Evolutionary conservation across 768 basidiomycete species (phyloP), one percentile per base, ranked within the genome.

Genomic region (Pisolithus albus): DNA sequence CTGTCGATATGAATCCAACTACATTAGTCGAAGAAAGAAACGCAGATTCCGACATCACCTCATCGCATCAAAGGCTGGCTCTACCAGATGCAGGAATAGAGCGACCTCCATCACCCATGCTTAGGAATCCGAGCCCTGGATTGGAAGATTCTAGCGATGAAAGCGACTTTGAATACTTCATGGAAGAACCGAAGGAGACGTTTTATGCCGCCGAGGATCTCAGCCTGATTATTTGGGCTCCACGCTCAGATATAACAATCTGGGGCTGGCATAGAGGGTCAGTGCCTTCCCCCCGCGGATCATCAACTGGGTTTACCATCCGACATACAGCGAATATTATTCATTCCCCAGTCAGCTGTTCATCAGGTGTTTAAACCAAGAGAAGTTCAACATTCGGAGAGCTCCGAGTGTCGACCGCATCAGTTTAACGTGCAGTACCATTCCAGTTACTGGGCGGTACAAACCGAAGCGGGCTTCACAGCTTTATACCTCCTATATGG

Each of bases 181-280:
- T 7, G 11, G 41, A 13, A 5, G 28, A 28, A 18, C 37, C 15
- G 16, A 46, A 2, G 16, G 30, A 44, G 21, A 45, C 36, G 18
- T 34, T 15, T 11, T 26, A 45, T 11, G 30, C 39, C 6, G 24
- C 46, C 18, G 39, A 56, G 10, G 56, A 63, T 11, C 15, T 68
- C 7, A 49, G 37, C 10, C 48, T 66, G 7, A 4, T 38, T n/a
- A 59, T 61, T 16, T 34, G 41, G 4, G 37, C 56, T 3, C 44
- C 50, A n/a, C 51, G 59, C 24, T 44, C 39, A 3, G 46, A 65
- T 10, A 23, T 61, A 30, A 65, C 61, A 3, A 53, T 65, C 50
- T 66, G 64, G 66, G 66, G 66, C 11, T 58, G 53, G 18, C 47
- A 52, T 4, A 30, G 11, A 30, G 46, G 43, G 65, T 66, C 21